Percentiles rank a stretch among this genome's conserved stretches.
Conservation (phyloP, 257 asterid genomes). For the Orobanche coerulescens region DNA sequence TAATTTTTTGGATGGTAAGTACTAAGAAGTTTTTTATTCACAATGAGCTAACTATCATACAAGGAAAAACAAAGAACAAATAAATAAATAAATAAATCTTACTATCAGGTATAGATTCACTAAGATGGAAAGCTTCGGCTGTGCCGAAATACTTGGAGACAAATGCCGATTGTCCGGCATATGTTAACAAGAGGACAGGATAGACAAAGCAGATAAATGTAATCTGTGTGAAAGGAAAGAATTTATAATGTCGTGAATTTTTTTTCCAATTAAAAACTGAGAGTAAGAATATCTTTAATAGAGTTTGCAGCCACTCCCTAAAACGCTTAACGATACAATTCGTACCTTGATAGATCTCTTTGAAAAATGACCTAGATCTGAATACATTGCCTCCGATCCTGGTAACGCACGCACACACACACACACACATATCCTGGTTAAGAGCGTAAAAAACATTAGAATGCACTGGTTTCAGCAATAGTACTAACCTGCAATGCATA, state of each 20-base stretch:
- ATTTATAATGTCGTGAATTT: neutral
- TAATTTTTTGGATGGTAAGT: constrained; percentile 15
- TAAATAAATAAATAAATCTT: constrained; percentile 26
- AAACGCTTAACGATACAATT: neutral
- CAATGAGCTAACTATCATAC: neutral
- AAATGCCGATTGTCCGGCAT: constrained; percentile 94
- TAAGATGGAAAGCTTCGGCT: constrained; percentile 54
- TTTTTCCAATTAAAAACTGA: too few species aligned
- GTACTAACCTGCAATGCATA: constrained; percentile 77
- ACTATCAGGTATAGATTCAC: constrained; percentile 81
- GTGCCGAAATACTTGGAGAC: constrained; percentile 36
- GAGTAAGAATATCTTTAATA: too few species aligned
- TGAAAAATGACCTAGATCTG: constrained; percentile 90
- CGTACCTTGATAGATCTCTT: constrained; percentile 79
- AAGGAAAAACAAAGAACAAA: constrained; percentile 11
- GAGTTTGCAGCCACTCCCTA: too few species aligned
- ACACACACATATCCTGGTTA: too few species aligned
- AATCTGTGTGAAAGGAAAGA: constrained; percentile 44
- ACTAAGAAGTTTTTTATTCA: neutral
- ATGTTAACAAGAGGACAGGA: constrained; percentile 70
- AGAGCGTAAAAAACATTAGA: neutral
- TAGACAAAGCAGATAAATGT: constrained; percentile 69
- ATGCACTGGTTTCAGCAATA: neutral
- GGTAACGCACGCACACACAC: too few species aligned
- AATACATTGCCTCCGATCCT: constrained; percentile 92